A percentile compares a stretch with the other conserved stretches of the same genome.
These are phyloP conservation scores for Xylaria intraflava DNA, from an alignment of 495 filamentous ascomycete species.

Conservation along the genomic window DNA sequence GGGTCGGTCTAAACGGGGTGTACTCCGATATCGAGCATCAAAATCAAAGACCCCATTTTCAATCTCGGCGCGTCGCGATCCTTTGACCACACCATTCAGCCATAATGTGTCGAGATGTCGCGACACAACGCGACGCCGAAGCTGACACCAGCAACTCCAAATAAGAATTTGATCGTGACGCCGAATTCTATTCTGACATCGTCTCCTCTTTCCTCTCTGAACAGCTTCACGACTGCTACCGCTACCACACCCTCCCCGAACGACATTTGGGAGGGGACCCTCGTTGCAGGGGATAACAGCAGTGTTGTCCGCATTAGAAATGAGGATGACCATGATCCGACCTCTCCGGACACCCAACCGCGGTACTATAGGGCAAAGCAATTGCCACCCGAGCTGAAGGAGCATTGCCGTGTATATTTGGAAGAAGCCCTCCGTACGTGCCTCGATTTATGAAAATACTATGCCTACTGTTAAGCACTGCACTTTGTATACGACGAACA, in stretches of 20 bases:
- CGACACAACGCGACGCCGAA: background rate
- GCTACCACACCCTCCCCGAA: background rate
- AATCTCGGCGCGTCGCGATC: slow-evolving; percentile 1
- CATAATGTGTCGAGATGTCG: background rate
- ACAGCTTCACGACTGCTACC: slow-evolving; percentile 2
- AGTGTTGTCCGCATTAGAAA: background rate
- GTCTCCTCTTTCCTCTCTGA: slow-evolving; percentile 7
- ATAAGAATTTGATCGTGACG: background rate
- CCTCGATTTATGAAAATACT: background rate
- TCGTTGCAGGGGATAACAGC: background rate
- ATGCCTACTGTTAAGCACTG: background rate
- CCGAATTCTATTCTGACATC: background rate
- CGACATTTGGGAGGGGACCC: background rate
- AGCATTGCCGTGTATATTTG: slow-evolving; percentile 64
- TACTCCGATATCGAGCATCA: no score
- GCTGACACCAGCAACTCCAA: background rate
- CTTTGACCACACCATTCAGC: background rate
- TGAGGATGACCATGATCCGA: background rate
- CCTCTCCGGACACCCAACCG: background rate
- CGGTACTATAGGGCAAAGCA: slow-evolving; percentile 47
- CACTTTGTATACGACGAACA: background rate
- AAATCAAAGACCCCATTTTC: background rate
- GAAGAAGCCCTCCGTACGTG: slow-evolving; percentile 66
- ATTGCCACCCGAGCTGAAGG: slow-evolving; percentile 55
- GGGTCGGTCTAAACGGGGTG: no score